Base-by-base conservation (phyloP, 208 protist species). In the Vickermania ingenoplastis region DNA sequence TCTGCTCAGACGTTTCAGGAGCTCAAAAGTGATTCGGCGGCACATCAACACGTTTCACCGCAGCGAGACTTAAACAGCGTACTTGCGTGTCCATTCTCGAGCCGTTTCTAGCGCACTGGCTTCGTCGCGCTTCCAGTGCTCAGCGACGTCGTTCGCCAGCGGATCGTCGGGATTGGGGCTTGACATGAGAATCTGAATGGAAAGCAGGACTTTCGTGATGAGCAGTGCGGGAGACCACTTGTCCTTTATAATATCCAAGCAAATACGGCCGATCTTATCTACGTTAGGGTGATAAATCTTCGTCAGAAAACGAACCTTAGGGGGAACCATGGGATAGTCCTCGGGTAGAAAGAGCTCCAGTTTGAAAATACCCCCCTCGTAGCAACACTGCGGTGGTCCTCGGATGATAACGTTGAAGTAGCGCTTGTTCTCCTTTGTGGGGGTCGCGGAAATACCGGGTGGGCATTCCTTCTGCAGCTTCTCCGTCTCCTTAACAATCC, bases 231-330 rank as follows among this genome's bases (percentile, higher is more conserved):
- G 98, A 41, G 80, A 93, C 98, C 98, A 99, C 76, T 99, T 97
- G 66, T 99, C 98, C 69, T 99, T 97, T 50, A 99, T 95, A 77
- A 99, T 99, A 71, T 99, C 99, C 13, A 99, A 85, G 83, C 99
- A 99, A 61, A 99, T 99, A 53, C 81, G 80, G 5, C 98, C 98
- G 45, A 98, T 77, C 55, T 91, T 91, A 66, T 99, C 99, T 29
- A 99, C 96, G 79, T 99, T 99, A 11, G 99, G 99, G 78, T 99
- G 99, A 65, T 99, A 99, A 75, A 99, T 99, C 64, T 96, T 89
- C 2, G 98, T 99, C 48, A 98, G 73, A 68, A 99, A 99, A 69
- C 86, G 97, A 23, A 99, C 98, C 71, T 94, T 94, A 13, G 98
- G 98, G 36, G 99, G 83, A 67, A 99, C 98, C 83, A 99, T 91